A percentile compares a stretch with the other conserved stretches of the same genome.
These are phyloP conservation scores for Blastobotrys americana DNA, from an alignment of 805 yeast species.

Conservation along the genomic window DNA sequence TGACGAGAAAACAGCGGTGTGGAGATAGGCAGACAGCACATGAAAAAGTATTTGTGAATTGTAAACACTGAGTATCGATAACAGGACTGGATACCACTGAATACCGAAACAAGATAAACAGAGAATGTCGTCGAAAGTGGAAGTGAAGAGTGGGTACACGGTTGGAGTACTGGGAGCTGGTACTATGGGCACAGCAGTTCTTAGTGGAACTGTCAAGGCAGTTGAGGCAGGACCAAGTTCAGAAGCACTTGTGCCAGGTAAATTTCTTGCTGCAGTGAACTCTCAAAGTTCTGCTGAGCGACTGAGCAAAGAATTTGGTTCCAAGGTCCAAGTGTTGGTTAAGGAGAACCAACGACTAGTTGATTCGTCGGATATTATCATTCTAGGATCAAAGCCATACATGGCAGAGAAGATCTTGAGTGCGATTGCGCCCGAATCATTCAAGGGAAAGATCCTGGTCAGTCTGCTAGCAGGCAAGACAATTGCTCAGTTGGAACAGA, in stretches of 20 bases:
- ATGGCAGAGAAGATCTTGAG: constrained; percentile 56
- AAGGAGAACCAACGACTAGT: constrained; percentile 53
- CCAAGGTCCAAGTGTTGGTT: constrained; percentile 43
- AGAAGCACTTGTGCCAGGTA: constrained; percentile 52
- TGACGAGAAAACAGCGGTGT: too few species aligned
- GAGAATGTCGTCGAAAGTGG: constrained; percentile 1
- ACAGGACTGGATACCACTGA: too few species aligned
- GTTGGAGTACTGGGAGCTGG: constrained; percentile 87
- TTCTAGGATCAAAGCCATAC: constrained; percentile 87
- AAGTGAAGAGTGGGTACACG: constrained; percentile 34
- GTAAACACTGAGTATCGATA: too few species aligned
- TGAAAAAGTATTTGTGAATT: too few species aligned
- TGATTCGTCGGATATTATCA: constrained; percentile 54
- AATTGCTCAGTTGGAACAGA: constrained; percentile 51
- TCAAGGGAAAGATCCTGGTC: constrained; percentile 54
- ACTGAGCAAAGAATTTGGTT: constrained; percentile 44
- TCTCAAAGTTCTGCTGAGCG: constrained; percentile 44
- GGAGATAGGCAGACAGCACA: too few species aligned
- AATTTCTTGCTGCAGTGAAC: constrained; percentile 72
- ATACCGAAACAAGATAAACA: background rate
- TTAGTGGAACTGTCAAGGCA: constrained; percentile 62
- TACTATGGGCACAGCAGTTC: constrained; percentile 90
- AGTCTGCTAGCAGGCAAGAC: constrained; percentile 93
- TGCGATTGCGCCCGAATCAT: constrained; percentile 37
- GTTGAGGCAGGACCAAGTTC: constrained; percentile 24